Evolutionary conservation across 768 basidiomycete genomes (phyloP).

Genomic region (Ramaria rubella): DNA sequence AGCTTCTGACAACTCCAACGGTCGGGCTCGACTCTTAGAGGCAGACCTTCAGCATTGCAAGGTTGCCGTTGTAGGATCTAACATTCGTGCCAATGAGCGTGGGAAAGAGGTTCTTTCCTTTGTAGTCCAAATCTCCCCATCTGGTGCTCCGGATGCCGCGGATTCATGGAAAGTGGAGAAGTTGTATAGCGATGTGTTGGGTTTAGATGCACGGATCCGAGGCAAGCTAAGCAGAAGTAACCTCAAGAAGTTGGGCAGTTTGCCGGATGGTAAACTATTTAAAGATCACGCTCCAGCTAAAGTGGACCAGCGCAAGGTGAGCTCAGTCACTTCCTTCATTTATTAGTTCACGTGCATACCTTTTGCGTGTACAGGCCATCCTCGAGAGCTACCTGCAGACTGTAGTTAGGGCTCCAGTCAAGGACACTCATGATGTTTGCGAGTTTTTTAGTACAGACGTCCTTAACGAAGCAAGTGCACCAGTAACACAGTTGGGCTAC

Average conservation of each 20-base stretch:
- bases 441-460: slow-evolving; percentile 90
- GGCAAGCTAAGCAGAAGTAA: slow-evolving; percentile 36
- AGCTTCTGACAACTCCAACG: not conserved
- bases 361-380: slow-evolving; percentile 20
- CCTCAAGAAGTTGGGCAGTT: slow-evolving; percentile 63
- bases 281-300: slow-evolving; percentile 95
- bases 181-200: slow-evolving; percentile 87
- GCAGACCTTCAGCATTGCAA: slow-evolving; percentile 68
- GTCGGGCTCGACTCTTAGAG: slow-evolving; percentile 29
- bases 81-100: slow-evolving; percentile 81
- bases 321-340: slow-evolving; percentile 19
- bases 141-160: slow-evolving; percentile 59
- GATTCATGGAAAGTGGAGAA: slow-evolving; percentile 85
- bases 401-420: slow-evolving; percentile 72
- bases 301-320: slow-evolving; percentile 91
- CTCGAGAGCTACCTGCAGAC: slow-evolving; percentile 84
- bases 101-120: slow-evolving; percentile 93
- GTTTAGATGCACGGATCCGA: slow-evolving; percentile 74
- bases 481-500: slow-evolving; percentile 73
- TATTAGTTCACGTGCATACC: not conserved
- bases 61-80: slow-evolving; percentile 69
- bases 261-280: slow-evolving; percentile 94
- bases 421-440: slow-evolving; percentile 84
- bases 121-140: slow-evolving; percentile 51
- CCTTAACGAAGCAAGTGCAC: slow-evolving; percentile 65